A percentile compares a stretch with the other conserved stretches of the same genome.
These are phyloP conservation scores for Plasmodium vinckei DNA, from an alignment of 169 alveolate genomes.

Conservation along the genomic window DNA sequence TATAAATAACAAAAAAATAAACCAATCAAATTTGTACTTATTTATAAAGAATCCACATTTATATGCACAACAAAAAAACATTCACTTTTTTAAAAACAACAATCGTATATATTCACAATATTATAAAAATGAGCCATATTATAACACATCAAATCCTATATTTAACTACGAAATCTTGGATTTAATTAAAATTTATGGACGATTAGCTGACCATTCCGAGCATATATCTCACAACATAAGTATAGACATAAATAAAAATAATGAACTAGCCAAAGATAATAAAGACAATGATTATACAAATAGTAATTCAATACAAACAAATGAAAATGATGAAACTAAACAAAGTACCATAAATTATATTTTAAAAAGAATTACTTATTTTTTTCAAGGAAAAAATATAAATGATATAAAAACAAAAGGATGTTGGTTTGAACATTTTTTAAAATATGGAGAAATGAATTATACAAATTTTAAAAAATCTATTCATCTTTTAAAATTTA, in stretches of 20 bases:
- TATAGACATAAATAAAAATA: conserved; percentile 1
- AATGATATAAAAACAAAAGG: not conserved
- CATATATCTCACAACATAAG: conserved; percentile 41
- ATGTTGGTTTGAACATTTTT: conserved; percentile 60
- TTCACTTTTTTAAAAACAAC: conserved; percentile 39
- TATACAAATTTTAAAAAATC: conserved; percentile 43
- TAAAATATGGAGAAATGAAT: conserved; percentile 72
- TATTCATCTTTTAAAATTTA: conserved; percentile 41
- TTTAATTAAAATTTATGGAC: conserved; percentile 66
- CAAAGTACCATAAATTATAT: not conserved
- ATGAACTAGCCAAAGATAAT: not conserved
- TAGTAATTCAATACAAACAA: not conserved
- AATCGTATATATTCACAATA: conserved; percentile 53
- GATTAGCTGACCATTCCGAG: conserved; percentile 71
- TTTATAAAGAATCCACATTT: conserved; percentile 30
- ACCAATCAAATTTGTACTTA: not conserved
- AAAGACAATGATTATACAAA: not conserved
- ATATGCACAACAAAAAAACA: conserved; percentile 52
- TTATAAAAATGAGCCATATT: conserved; percentile 69
- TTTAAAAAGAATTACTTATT: not conserved
- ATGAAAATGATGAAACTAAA: not conserved
- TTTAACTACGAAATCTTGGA: conserved; percentile 75
- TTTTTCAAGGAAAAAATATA: conserved; percentile 7
- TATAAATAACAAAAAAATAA: conserved; percentile 1
- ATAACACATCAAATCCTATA: conserved; percentile 70